Conservation (phyloP, 352 stramenopile genomes). For the Bremia lactucae region DNA sequence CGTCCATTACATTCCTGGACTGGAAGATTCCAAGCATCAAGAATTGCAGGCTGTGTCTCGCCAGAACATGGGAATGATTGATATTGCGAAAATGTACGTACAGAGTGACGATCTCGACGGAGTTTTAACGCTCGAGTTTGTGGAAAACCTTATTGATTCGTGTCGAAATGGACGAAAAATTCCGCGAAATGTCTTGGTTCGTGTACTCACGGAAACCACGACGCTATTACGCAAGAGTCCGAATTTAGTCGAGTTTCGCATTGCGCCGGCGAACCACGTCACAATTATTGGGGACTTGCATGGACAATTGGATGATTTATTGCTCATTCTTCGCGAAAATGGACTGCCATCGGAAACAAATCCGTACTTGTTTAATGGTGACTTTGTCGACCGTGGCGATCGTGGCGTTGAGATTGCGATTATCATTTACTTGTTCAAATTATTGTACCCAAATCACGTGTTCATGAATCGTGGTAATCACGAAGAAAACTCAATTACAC, state of each 20-base stretch:
- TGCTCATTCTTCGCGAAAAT: slow-evolving; percentile 80
- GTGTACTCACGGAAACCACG: slow-evolving; percentile 53
- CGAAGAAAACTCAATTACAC: slow-evolving; percentile 77
- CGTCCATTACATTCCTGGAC: slow-evolving; percentile 62
- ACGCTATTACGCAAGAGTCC: slow-evolving; percentile 37
- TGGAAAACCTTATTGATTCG: slow-evolving; percentile 63
- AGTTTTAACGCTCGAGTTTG: slow-evolving; percentile 54
- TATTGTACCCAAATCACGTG: slow-evolving; percentile 65
- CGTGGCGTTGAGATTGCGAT: slow-evolving; percentile 69
- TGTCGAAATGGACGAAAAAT: slow-evolving; percentile 75
- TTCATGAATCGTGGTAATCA: slow-evolving; percentile 81
- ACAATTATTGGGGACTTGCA: slow-evolving; percentile 79
- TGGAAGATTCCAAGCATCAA: slow-evolving; percentile 35
- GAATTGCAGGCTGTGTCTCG: slow-evolving; percentile 21
- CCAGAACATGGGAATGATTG: slow-evolving; percentile 57
- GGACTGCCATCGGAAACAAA: slow-evolving; percentile 61
- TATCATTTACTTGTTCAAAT: slow-evolving; percentile 76
- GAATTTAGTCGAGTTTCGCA: slow-evolving; percentile 59
- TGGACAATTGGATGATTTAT: slow-evolving; percentile 75
- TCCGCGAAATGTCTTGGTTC: slow-evolving; percentile 60
- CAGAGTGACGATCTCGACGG: slow-evolving; percentile 45
- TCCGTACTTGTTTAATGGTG: slow-evolving; percentile 82
- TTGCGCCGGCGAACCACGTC: slow-evolving; percentile 62
- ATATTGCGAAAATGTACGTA: slow-evolving; percentile 81
- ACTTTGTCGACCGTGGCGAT: slow-evolving; percentile 77